Evolutionary conservation across 192 early-diverging fungal genomes (phyloP).

Genomic region (Backusella parvicylindrica): DNA sequence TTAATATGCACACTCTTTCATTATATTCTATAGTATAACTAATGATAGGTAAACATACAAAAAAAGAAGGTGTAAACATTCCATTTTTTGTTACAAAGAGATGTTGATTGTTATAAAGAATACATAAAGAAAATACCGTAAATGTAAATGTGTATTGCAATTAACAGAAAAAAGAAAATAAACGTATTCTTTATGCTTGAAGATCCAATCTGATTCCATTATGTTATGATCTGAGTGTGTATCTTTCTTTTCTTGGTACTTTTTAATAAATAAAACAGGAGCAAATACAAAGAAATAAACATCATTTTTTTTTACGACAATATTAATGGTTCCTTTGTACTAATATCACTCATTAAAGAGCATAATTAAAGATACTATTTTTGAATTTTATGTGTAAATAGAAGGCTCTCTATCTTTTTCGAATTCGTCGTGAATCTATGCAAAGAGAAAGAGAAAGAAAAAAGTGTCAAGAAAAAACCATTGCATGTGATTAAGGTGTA

Average conservation of each 20-base stretch:
- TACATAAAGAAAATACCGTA: not conserved
- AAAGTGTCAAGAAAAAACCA: too few relatives aligned
- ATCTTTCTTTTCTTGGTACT: not conserved
- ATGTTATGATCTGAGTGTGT: too few relatives aligned
- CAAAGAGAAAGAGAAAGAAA: too few relatives aligned
- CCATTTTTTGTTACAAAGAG: not conserved
- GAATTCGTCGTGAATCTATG: too few relatives aligned
- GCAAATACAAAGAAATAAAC: not conserved
- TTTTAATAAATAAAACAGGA: not conserved
- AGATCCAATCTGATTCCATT: not conserved
- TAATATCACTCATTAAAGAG: not conserved
- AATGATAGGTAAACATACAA: not conserved
- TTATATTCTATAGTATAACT: not conserved
- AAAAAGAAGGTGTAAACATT: not conserved
- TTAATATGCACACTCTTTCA: not conserved
- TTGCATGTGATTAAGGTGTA: too few relatives aligned
- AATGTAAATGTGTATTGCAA: too few relatives aligned
- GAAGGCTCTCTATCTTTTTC: too few relatives aligned
- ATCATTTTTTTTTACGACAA: not conserved
- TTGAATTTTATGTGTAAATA: too few relatives aligned
- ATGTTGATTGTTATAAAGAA: not conserved
- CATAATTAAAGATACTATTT: not conserved
- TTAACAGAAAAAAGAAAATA: too few relatives aligned
- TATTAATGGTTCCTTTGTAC: too few relatives aligned
- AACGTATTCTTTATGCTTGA: not conserved